These are phyloP conservation scores for Xylaria arbuscula DNA, from an alignment of 2,329 filamentous ascomycete species.

Conservation along the genomic window DNA sequence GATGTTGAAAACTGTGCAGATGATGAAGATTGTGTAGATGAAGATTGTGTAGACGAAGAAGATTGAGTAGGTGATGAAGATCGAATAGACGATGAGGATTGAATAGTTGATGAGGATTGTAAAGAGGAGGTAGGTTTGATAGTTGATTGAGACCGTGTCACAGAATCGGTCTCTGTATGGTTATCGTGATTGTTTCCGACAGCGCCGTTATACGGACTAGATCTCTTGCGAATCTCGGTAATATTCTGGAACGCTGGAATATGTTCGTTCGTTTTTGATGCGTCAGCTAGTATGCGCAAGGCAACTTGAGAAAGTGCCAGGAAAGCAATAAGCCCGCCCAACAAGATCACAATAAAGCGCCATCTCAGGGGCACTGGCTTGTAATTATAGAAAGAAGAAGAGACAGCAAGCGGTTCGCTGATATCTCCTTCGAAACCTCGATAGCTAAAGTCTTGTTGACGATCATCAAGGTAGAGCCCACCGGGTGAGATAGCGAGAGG, in stretches of 20 bases:
- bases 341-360: conserved; percentile 36
- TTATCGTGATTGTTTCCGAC: conserved; percentile 27
- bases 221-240: conserved; percentile 39
- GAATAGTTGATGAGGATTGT: background rate
- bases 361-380: conserved; percentile 41
- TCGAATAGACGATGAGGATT: background rate
- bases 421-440: conserved; percentile 41
- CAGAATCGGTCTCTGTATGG: conserved; percentile 15
- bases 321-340: conserved; percentile 40
- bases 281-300: conserved; percentile 46
- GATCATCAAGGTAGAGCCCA: conserved; percentile 39
- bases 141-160: background rate
- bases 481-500: conserved; percentile 34
- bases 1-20: background rate
- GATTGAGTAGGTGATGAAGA: background rate
- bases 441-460: conserved; percentile 37
- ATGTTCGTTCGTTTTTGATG: conserved; percentile 20
- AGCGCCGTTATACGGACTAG: conserved; percentile 3
- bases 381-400: conserved; percentile 41
- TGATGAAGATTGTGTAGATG: background rate
- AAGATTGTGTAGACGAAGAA: background rate
- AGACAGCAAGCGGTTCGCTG: conserved; percentile 32
- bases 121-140: background rate
- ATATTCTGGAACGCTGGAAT: conserved; percentile 35
- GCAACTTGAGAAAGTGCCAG: conserved; percentile 46